Conservation (phyloP, 2,329 filamentous ascomycete species). For the Penicillium sp. region DNA sequence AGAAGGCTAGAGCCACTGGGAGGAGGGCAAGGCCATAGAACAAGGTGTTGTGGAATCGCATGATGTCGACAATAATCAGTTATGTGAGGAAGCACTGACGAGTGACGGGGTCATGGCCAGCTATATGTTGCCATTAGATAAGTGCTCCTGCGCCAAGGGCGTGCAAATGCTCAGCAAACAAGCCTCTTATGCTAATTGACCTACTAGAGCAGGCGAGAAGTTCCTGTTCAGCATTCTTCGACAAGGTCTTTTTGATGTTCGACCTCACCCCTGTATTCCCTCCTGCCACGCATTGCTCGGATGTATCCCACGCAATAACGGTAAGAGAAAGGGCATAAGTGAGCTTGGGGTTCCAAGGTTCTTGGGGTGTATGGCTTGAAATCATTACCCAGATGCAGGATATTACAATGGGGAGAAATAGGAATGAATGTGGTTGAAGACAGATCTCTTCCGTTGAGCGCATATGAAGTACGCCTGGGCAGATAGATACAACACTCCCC, state of each 20-base stretch:
- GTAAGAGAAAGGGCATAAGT: not conserved
- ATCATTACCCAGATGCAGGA: not conserved
- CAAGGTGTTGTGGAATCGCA: conserved; percentile 9
- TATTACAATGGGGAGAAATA: no score
- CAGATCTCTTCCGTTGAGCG: no score
- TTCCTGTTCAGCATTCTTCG: not conserved
- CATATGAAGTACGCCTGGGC: no score
- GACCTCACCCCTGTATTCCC: not conserved
- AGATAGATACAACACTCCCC: no score
- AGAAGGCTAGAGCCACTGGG: conserved; percentile 12
- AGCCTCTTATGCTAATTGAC: not conserved
- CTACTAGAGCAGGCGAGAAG: no score
- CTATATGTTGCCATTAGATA: not conserved
- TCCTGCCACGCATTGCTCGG: not conserved
- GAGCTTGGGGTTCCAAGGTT: not conserved
- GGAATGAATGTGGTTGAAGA: no score
- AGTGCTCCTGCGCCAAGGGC: not conserved
- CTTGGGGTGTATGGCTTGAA: no score
- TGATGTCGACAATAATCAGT: not conserved
- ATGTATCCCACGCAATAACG: not conserved
- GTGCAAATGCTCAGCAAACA: not conserved
- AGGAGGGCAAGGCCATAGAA: conserved; percentile 10
- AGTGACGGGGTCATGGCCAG: not conserved
- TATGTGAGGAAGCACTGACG: no score
- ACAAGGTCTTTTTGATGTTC: not conserved